phyloP scores from a whole-genome alignment of 371 early-diverging fungal species.

The Rhizomucor miehei region DNA sequence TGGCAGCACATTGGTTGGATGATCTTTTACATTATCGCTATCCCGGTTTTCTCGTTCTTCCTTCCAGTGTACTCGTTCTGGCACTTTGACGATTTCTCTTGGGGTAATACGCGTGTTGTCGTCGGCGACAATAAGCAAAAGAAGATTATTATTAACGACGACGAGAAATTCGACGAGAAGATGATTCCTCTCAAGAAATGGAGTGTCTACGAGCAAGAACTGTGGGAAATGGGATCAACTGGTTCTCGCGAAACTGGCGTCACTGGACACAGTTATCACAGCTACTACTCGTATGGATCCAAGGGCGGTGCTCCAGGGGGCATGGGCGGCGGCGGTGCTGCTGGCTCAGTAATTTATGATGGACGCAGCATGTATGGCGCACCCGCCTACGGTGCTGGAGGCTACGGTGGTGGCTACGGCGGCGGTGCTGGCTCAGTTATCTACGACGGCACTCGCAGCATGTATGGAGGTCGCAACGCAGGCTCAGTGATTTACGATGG shows the following conservation, averaged over 20 bases:
- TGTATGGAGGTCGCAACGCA: too few relatives aligned
- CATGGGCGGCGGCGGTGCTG: constrained; percentile 8
- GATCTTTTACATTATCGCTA: constrained; percentile 87
- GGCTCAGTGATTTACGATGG: too few relatives aligned
- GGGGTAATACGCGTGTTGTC: constrained; percentile 90
- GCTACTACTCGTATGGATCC: constrained; percentile 29
- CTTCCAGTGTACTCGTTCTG: constrained; percentile 83
- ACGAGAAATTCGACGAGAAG: constrained; percentile 80
- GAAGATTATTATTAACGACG: constrained; percentile 61
- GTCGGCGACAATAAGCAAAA: constrained; percentile 72
- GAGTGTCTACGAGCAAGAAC: constrained; percentile 86
- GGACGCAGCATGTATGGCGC: constrained; percentile 27
- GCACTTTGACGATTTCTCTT: constrained; percentile 92
- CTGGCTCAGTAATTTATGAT: constrained; percentile 35
- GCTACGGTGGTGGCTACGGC: constrained; percentile 24
- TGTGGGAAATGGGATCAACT: constrained; percentile 71
- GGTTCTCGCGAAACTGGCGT: constrained; percentile 55
- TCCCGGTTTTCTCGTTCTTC: constrained; percentile 82
- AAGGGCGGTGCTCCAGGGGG: constrained; percentile 10
- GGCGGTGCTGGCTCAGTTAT: not conserved
- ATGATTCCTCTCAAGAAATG: constrained; percentile 90
- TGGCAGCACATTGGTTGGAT: constrained; percentile 98
- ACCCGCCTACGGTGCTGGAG: constrained; percentile 33
- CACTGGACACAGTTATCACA: constrained; percentile 39
- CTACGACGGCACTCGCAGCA: not conserved